Evolutionary conservation across 768 basidiomycete species (phyloP), one percentile per base, ranked within the genome.

Genomic region (Pisolithus microcarpus): DNA sequence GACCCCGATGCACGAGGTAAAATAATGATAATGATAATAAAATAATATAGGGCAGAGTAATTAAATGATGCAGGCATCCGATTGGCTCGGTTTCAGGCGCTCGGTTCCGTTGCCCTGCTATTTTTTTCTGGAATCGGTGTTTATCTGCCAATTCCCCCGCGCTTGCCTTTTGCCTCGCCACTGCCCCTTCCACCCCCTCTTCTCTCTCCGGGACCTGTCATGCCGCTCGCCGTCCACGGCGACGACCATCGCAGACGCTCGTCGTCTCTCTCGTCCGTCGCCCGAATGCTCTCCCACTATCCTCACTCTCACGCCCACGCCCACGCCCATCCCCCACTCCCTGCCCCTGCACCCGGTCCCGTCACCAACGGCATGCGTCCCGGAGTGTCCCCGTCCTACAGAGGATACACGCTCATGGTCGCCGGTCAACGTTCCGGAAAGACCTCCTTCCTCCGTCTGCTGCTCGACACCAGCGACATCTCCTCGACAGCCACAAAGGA

Each of bases 341-440:
- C 57, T 50, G 50, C 58, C 61, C 58, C 66, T 52, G 53, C 54
- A 53, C 49, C 51, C 43, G 53, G 55, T 52, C 56, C 59, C 49
- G 53, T 58, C 58, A 65, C 51, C 43, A 63, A 63, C 53, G 56
- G 57, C 55, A 57, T 67, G 52, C 61, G 46, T 53, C 48, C 56
- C 65, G 66, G 66, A 62, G 54, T 61, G 49, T 47, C 53, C 36
- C 50, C 52, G 38, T 50, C 45, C 39, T 48, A 46, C 63, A 64
- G 59, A 61, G 71, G 72, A 36, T 78, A 79, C 72, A 83, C 84
- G 59, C 72, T 91, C 67, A 84, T 91, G 72, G 87, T 88, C 62
- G 88, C 87, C 52, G 88, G 88, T 47, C 82, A 80, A 64, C 75
- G 84, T 70, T 83, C 85, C 70, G 86, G 87, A 70, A 92, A 92